Evolutionary conservation across 495 filamentous ascomycete species (phyloP), one percentile per base, ranked within the genome.

Genomic region (Tuber borchii): DNA sequence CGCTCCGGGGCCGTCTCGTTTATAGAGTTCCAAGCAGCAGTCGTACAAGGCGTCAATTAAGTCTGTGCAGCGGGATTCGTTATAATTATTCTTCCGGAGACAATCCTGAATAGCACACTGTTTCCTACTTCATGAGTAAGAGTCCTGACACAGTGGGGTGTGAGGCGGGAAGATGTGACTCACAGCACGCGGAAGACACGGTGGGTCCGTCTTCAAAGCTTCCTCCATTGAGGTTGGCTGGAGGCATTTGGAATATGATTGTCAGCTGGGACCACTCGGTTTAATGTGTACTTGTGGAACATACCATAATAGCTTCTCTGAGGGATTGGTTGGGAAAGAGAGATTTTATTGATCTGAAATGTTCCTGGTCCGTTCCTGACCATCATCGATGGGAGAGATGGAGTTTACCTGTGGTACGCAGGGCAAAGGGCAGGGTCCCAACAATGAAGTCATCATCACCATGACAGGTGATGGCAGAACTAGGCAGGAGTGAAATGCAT

Each of bases 11-110:
- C 96, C 95, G 72, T 91, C 88, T 72, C 88, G 87, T 82, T 90
- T 84, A 85, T 99, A 98, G 84, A 99, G 97, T 44, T 88, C 86
- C 78, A 93, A 90, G 84, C 95, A 99, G 83, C 95, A 99, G 82
- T 95, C 91, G 83, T 98, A 99, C 37, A 99, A 85, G n/a, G 93
- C 92, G 83, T 97, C 91, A 70, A 99, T 88, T 80, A 95, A 87
- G 17, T 87, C 83, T 77, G 89, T 86, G 84, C 95, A 99, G 82
- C 91, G 96, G 39, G 89, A 89, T 86, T 99, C 93, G 68, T 96
- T 86, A 84, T 91, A 97, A n/a, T 89, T 90, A 82, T 93, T 93
- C 85, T 90, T 97, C 72, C 86, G 87, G 68, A 99, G 84, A 81
- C 95, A 99, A 75, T 91, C 93, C 95, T 82, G 80, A 71, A 82